These are phyloP conservation scores for Ceratobasidium sp. DNA, from an alignment of 1,284 basidiomycete genomes.

Conservation along the genomic window DNA sequence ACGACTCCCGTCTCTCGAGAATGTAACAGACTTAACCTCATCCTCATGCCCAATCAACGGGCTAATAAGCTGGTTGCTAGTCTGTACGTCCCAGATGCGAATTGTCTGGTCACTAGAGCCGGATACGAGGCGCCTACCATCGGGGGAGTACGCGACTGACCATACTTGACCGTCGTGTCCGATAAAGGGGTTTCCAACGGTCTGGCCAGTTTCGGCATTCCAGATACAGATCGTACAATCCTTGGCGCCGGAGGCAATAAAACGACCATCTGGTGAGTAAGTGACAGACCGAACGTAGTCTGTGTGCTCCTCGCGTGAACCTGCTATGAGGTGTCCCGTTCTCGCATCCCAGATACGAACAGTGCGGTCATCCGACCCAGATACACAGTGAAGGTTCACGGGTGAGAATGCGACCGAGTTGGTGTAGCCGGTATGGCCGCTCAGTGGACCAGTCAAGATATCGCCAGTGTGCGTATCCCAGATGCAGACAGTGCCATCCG, in stretches of 20 bases:
- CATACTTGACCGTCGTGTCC: not conserved
- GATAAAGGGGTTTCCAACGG: not conserved
- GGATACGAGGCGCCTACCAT: conserved; percentile 19
- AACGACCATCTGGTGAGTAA: conserved; percentile 27
- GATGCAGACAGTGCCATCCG: not conserved
- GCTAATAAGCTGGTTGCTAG: conserved; percentile 2
- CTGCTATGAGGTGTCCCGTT: not conserved
- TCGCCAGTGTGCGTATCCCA: conserved; percentile 7
- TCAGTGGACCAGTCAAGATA: not conserved
- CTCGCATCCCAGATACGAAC: not conserved
- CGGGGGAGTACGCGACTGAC: conserved; percentile 25
- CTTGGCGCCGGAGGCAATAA: conserved; percentile 20
- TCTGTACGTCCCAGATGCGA: conserved; percentile 22
- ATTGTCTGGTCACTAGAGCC: conserved; percentile 6
- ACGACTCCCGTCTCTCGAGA: too few species aligned
- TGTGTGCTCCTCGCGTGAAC: not conserved
- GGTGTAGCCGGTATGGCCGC: not conserved
- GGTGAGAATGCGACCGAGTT: not conserved
- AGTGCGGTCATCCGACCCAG: not conserved
- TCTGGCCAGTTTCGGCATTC: conserved; percentile 11
- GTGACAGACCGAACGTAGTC: not conserved
- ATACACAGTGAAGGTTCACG: not conserved
- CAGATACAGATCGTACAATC: conserved; percentile 32
- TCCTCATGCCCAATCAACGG: too few species aligned
- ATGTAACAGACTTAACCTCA: too few species aligned